Evolutionary conservation across 2,329 filamentous ascomycete genomes (phyloP).

Genomic region (Pseudogymnoascus sp.): DNA sequence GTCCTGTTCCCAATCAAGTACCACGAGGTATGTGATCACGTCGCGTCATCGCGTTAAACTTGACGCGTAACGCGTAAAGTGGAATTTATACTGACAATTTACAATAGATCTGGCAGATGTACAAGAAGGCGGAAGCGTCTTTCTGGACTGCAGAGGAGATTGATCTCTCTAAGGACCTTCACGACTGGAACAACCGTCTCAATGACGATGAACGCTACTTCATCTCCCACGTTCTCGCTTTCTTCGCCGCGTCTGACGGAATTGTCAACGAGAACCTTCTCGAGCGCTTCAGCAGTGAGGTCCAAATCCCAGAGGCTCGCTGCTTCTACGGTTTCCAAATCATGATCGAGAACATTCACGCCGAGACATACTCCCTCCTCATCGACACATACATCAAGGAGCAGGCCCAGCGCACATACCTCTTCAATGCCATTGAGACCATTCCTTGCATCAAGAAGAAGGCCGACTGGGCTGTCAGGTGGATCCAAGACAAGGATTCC

Average conservation of each 20-base stretch:
- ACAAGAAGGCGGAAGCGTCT: conserved; percentile 98
- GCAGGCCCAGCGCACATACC: conserved; percentile 81
- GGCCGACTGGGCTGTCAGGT: conserved; percentile 92
- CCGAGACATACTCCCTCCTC: conserved; percentile 96
- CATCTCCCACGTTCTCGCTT: conserved; percentile 95
- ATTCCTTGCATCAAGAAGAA: conserved; percentile 98
- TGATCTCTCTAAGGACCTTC: conserved; percentile 94
- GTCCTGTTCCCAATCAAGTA: conserved; percentile 99
- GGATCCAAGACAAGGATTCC: conserved; percentile 90
- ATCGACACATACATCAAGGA: conserved; percentile 99
- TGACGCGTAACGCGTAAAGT: conserved; percentile 60
- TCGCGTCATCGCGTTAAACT: conserved; percentile 32
- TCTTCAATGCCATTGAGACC: conserved; percentile 98
- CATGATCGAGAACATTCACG: conserved; percentile 99
- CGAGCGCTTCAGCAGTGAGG: conserved; percentile 93
- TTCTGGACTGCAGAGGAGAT: conserved; percentile 99
- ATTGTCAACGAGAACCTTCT: conserved; percentile 99
- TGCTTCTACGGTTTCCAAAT: conserved; percentile 99
- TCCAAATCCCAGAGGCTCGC: conserved; percentile 93
- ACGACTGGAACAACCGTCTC: conserved; percentile 98
- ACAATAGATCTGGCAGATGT: conserved; percentile 96
- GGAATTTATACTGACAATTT: conserved; percentile 32
- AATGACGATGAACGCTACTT: conserved; percentile 98
- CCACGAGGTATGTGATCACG: conserved; percentile 69
- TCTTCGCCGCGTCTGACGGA: conserved; percentile 97